Conservation (phyloP, 768 basidiomycete genomes). For the Tylopilus cervinicoccineus region DNA sequence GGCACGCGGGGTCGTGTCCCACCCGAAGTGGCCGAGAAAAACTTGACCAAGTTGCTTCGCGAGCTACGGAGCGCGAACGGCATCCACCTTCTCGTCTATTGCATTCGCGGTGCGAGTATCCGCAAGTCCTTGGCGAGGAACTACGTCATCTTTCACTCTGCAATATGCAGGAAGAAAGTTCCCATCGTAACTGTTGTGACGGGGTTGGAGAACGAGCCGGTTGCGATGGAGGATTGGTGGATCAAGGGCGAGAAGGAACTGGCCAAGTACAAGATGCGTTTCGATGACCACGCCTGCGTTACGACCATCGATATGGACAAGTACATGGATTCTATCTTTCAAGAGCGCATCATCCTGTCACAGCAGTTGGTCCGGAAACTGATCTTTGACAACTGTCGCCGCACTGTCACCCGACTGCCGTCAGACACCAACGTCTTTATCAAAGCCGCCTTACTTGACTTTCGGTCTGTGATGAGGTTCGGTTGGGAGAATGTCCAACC, state of each 20-base stretch:
- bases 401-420: conserved; percentile 11
- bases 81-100: conserved; percentile 31
- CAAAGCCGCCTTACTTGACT: conserved; percentile 25
- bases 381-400: conserved; percentile 19
- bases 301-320: conserved; percentile 30
- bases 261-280: conserved; percentile 31
- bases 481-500: conserved; percentile 23
- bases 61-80: conserved; percentile 28
- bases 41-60: conserved; percentile 27
- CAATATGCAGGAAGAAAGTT: conserved; percentile 28
- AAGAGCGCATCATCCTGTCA: conserved; percentile 19
- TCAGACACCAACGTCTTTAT: conserved; percentile 20
- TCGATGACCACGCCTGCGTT: conserved; percentile 40
- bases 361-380: conserved; percentile 19
- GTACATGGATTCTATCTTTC: conserved; percentile 13
- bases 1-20: conserved; percentile 24
- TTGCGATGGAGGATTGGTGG: conserved; percentile 39
- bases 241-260: conserved; percentile 29
- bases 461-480: conserved; percentile 25
- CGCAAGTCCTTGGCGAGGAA: conserved; percentile 26
- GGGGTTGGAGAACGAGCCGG: conserved; percentile 30
- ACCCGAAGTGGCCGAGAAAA: conserved; percentile 24
- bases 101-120: conserved; percentile 29
- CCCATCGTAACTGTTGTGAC: conserved; percentile 32
- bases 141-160: conserved; percentile 30